Conservation (phyloP, 2,329 filamentous ascomycete species). For the Monilinia aucupariae region DNA sequence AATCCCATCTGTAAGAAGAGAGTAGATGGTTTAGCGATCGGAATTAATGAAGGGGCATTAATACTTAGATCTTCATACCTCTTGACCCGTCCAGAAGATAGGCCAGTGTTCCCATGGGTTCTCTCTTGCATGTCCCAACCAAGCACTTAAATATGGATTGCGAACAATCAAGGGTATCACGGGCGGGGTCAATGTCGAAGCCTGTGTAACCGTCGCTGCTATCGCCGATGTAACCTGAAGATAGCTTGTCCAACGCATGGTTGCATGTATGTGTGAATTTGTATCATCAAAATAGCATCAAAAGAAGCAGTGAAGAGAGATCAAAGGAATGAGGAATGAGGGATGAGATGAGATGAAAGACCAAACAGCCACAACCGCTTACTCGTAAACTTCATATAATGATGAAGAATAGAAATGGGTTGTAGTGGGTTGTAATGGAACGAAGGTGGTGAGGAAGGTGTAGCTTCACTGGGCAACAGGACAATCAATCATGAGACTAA, state of each 20-base stretch:
- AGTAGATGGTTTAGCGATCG: constrained; percentile 5
- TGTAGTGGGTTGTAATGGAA: background rate
- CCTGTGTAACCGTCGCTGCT: constrained; percentile 35
- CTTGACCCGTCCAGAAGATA: constrained; percentile 73
- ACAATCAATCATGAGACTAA: too few relatives aligned
- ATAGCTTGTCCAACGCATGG: constrained; percentile 33
- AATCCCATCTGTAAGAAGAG: constrained; percentile 48
- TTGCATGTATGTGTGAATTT: background rate
- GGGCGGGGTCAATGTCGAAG: constrained; percentile 50
- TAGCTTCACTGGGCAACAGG: too few relatives aligned
- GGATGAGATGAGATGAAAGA: background rate
- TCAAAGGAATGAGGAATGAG: background rate
- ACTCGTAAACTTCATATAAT: too few relatives aligned
- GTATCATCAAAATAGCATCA: constrained; percentile 1
- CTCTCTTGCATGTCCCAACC: constrained; percentile 62
- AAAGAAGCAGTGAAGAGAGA: background rate
- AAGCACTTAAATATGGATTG: constrained; percentile 56
- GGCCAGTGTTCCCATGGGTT: constrained; percentile 80
- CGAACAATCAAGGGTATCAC: constrained; percentile 54
- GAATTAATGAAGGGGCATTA: background rate
- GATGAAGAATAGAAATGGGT: background rate
- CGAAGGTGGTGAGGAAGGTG: too few relatives aligned
- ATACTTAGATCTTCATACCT: constrained; percentile 38
- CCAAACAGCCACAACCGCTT: background rate
- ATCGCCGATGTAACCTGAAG: constrained; percentile 30